A percentile compares a stretch with the other conserved stretches of the same genome.
Conservation (phyloP, 2,329 filamentous ascomycete genomes). For the Paraconiothyrium brasiliense region DNA sequence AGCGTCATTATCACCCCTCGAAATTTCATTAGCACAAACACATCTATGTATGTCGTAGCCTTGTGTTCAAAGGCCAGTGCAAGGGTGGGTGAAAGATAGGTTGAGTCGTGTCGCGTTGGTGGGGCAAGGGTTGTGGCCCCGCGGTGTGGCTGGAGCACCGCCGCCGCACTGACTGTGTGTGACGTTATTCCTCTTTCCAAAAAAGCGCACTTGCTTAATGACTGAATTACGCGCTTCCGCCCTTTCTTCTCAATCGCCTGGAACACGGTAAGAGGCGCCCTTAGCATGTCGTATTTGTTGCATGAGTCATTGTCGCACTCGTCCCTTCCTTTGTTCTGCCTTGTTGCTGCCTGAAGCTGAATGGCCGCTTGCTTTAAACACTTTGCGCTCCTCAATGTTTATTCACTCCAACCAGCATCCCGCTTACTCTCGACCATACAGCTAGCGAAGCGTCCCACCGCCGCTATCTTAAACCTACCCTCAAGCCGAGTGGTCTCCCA, state of each 20-base stretch:
- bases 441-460: conserved; percentile 18
- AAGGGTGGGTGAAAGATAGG: background rate
- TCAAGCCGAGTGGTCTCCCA: background rate
- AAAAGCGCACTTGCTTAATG: conserved; percentile 16
- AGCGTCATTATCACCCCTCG: too few relatives aligned
- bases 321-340: conserved; percentile 7
- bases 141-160: background rate
- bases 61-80: background rate
- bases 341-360: conserved; percentile 31
- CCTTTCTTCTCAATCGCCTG: conserved; percentile 20
- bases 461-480: conserved; percentile 4
- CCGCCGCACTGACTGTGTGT: conserved; percentile 13
- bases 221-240: conserved; percentile 19
- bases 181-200: conserved; percentile 12
- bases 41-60: too few relatives aligned
- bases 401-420: conserved; percentile 17
- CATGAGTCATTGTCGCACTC: conserved; percentile 23
- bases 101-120: background rate
- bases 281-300: conserved; percentile 16
- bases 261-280: conserved; percentile 25
- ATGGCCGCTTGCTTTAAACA: conserved; percentile 28
- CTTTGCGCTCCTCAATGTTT: conserved; percentile 25
- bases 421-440: conserved; percentile 29
- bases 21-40: too few relatives aligned
- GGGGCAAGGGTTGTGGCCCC: background rate